Conservation (phyloP, 2,329 filamentous ascomycete genomes). For the Nannizziopsis barbatae region DNA sequence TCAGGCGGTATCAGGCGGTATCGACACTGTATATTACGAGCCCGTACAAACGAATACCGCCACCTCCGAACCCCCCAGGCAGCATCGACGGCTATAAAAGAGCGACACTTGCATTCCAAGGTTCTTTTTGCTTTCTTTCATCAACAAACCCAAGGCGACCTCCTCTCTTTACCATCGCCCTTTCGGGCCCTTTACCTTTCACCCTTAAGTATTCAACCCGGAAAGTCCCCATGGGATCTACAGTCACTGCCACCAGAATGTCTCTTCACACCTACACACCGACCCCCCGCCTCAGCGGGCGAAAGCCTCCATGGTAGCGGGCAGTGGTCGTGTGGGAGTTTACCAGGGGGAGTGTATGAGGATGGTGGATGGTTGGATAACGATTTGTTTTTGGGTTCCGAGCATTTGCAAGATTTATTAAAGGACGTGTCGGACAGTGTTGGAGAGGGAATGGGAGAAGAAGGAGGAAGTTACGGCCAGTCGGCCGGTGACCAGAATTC, state of each 20-base stretch:
- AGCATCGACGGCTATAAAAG: background rate
- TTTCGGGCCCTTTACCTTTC: background rate
- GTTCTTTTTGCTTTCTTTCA: background rate
- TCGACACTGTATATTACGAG: too few species aligned
- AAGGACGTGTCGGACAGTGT: background rate
- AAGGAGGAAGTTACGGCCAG: background rate
- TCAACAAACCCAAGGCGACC: conserved; percentile 3
- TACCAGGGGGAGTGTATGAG: background rate
- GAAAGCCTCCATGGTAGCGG: conserved; percentile 11
- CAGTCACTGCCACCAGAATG: conserved; percentile 1
- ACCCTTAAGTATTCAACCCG: conserved; percentile 11
- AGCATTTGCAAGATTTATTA: background rate
- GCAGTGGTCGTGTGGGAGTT: background rate
- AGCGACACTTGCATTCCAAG: background rate
- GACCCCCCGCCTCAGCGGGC: background rate
- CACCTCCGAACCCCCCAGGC: background rate
- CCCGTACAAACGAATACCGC: too few species aligned
- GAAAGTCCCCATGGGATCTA: conserved; percentile 6
- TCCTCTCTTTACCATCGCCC: conserved; percentile 3
- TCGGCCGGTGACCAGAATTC: background rate
- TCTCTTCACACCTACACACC: background rate
- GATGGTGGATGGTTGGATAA: background rate
- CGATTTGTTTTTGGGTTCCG: conserved; percentile 1
- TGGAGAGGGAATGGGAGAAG: background rate
- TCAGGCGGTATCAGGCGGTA: too few species aligned